Base-by-base conservation (phyloP, 441 rosid species). In the Adansonia madagascariensis region DNA sequence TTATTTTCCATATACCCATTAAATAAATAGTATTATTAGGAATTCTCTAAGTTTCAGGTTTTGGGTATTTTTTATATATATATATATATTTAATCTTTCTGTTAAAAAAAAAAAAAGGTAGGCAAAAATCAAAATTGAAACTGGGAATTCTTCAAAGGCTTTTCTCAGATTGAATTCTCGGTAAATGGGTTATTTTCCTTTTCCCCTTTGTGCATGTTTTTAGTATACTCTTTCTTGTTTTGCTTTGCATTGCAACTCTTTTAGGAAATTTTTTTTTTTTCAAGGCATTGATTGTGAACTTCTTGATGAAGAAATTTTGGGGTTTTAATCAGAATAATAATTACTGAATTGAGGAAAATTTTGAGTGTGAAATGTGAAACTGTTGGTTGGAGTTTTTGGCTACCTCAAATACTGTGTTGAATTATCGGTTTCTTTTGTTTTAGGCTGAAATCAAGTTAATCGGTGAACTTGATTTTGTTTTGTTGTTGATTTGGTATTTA, bases 141-240 rank as follows among this genome's bases (percentile, higher is more conserved):
- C 56, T 67, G 77, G 74, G 68, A 76, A 74, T 78, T 83, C 78
- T 31, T 60, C 81, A 80, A 70, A 79, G 84, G 75, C 77, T 75
- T 65, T n/a, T 74, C 84, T 72, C 49, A 55, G 73, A 74, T 73
- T 79, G 55, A 77, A 67, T 75, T 75, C 65, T 77, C 81, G 77
- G 75, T 49, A 59, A 39, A 77, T 75, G 78, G 87, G 86, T 84
- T 77, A 67, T 73, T 73, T 63, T 68, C 14, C 14, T 1, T 53
- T 3, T 50, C 71, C 39, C 57, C 1, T 71, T 35, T 69, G 49
- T 20, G 49, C 41, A 18, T 41, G 35, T 17, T 60, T 44, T 22
- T 14, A 55, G 69, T 46, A 49, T 18, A 41, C 67, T 44, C 73
- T 47, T 66, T 55, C 35, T 60, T 63, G 22, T 61, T 80, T 39